Evolutionary conservation across 257 asterid genomes (phyloP).

Genomic region (Gentiana macrophylla): DNA sequence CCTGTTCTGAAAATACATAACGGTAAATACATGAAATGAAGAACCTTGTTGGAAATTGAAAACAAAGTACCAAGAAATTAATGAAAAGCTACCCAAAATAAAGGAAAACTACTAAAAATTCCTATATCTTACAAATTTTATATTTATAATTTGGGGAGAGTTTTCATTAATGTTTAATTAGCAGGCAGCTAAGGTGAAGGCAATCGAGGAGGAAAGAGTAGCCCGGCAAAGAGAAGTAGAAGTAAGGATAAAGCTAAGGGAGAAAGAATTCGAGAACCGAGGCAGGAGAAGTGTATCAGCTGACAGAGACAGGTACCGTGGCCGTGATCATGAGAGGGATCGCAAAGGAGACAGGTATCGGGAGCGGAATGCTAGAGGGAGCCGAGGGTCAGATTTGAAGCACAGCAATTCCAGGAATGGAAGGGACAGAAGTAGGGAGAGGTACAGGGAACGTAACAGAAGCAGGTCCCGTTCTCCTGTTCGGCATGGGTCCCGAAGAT

Average conservation of each 20-base stretch:
- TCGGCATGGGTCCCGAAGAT: slow-evolving; percentile 50
- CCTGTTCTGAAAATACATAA: too few species aligned
- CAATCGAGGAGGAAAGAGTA: slow-evolving; percentile 71
- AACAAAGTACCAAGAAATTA: too few species aligned
- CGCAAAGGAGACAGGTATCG: slow-evolving; percentile 44
- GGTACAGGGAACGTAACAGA: slow-evolving; percentile 53
- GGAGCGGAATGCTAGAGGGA: slow-evolving; percentile 62
- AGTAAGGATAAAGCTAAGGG: slow-evolving; percentile 67
- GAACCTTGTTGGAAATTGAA: too few species aligned
- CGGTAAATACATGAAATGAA: too few species aligned
- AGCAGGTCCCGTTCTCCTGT: slow-evolving; percentile 84
- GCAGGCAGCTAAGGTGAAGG: slow-evolving; percentile 81
- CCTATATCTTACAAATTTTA: too few species aligned
- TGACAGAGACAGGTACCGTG: slow-evolving; percentile 68
- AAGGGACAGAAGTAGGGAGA: slow-evolving; percentile 74
- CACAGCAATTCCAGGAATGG: slow-evolving; percentile 49
- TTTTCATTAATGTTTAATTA: slow-evolving; percentile 12
- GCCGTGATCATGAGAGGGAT: slow-evolving; percentile 49
- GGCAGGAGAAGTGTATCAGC: slow-evolving; percentile 52
- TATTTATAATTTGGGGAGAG: not conserved
- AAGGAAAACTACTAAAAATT: too few species aligned
- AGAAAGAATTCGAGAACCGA: slow-evolving; percentile 56
- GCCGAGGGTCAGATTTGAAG: slow-evolving; percentile 55
- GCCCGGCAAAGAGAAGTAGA: slow-evolving; percentile 83
- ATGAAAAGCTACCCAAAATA: slow-evolving; percentile 1